Percentiles rank a stretch among this genome's conserved stretches.
Evolutionary conservation across 805 yeast genomes (phyloP).

Genomic region (Kregervanrija fluxuum): DNA sequence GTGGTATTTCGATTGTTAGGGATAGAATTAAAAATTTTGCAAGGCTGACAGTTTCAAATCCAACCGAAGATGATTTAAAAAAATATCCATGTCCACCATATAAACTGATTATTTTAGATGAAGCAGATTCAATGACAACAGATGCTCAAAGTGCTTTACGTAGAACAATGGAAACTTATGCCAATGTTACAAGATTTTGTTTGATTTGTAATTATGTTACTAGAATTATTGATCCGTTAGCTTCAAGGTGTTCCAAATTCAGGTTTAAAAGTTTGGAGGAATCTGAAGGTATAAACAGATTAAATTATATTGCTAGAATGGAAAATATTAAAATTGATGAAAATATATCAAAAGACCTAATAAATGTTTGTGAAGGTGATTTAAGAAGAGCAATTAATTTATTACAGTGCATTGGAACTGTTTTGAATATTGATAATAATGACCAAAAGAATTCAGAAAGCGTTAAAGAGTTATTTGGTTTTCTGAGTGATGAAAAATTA

Average conservation of each 20-base stretch:
- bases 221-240: conserved; percentile 91
- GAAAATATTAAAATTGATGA: conserved; percentile 38
- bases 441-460: conserved; percentile 4
- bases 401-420: conserved; percentile 74
- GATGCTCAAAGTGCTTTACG: conserved; percentile 95
- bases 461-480: conserved; percentile 28
- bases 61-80: conserved; percentile 56
- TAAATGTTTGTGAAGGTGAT: conserved; percentile 81
- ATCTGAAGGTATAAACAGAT: conserved; percentile 59
- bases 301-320: conserved; percentile 49
- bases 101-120: conserved; percentile 86
- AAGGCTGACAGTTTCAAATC: conserved; percentile 74
- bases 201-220: conserved; percentile 94
- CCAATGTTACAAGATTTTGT: conserved; percentile 88
- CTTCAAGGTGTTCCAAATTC: conserved; percentile 94
- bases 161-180: conserved; percentile 88
- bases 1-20: conserved; percentile 84
- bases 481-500: conserved; percentile 19
- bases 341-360: conserved; percentile 52
- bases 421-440: conserved; percentile 28
- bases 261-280: conserved; percentile 76
- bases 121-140: conserved; percentile 97
- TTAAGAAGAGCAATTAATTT: conserved; percentile 87
- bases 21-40: conserved; percentile 85
- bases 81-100: conserved; percentile 95